phyloP scores from a whole-genome alignment of 192 early-diverging fungal genomes.

The Coemansia sp. region DNA sequence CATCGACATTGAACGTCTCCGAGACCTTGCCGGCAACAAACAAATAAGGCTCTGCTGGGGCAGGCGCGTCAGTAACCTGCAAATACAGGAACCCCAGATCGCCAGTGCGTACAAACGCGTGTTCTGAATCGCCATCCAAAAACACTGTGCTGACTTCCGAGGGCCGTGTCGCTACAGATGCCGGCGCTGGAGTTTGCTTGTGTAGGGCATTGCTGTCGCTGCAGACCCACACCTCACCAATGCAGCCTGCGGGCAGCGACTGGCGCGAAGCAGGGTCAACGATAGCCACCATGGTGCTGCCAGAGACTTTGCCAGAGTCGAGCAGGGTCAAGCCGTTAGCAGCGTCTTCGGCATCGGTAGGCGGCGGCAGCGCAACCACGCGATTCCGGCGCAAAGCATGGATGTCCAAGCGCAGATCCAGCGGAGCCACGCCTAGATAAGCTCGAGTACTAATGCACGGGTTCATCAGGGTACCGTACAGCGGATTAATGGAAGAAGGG shows the following conservation, averaged over 20 bases:
- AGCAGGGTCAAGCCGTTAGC: slow-evolving; percentile 59
- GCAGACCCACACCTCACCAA: slow-evolving; percentile 88
- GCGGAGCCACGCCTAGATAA: slow-evolving; percentile 72
- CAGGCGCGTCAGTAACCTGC: slow-evolving; percentile 57
- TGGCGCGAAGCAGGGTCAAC: slow-evolving; percentile 72
- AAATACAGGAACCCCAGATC: slow-evolving; percentile 81
- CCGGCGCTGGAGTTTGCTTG: slow-evolving; percentile 19
- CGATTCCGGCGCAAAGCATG: slow-evolving; percentile 64
- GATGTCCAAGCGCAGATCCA: slow-evolving; percentile 64
- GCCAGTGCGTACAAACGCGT: slow-evolving; percentile 74
- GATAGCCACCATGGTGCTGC: slow-evolving; percentile 79
- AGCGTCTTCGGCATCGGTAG: slow-evolving; percentile 26
- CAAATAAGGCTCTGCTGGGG: slow-evolving; percentile 64
- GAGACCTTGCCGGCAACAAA: slow-evolving; percentile 73
- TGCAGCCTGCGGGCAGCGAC: slow-evolving; percentile 64
- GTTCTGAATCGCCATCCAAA: slow-evolving; percentile 60
- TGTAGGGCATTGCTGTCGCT: slow-evolving; percentile 46
- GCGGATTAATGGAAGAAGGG: slow-evolving; percentile 64
- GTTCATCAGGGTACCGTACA: slow-evolving; percentile 76
- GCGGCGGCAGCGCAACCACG: slow-evolving; percentile 55
- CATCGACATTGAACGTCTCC: slow-evolving; percentile 70
- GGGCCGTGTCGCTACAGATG: slow-evolving; percentile 5
- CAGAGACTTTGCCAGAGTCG: slow-evolving; percentile 73
- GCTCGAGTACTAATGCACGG: slow-evolving; percentile 77
- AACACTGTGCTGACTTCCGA: slow-evolving; percentile 21